Conservation (phyloP, 495 filamentous ascomycete genomes). For the Hypoxylon perforatum region DNA sequence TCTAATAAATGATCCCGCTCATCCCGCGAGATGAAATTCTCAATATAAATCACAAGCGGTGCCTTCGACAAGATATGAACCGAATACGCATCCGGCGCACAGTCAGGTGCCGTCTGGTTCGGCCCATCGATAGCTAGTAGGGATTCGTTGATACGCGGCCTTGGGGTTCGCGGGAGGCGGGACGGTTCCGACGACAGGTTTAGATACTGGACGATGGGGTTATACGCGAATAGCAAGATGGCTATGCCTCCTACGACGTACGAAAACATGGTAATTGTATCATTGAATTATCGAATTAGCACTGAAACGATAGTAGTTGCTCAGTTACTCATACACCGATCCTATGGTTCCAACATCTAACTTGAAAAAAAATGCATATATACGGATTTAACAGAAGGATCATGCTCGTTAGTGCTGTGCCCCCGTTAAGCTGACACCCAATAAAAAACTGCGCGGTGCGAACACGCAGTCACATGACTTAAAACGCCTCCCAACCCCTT, state of each 20-base stretch:
- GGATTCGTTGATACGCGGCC: conserved; percentile 54
- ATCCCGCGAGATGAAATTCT: conserved; percentile 51
- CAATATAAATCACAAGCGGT: conserved; percentile 59
- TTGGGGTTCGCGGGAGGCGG: conserved; percentile 49
- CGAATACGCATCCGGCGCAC: conserved; percentile 47
- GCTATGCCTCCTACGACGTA: conserved; percentile 44
- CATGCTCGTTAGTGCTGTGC: conserved; percentile 1
- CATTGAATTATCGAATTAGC: conserved; percentile 1
- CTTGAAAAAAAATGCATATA: too few species aligned
- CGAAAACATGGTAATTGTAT: conserved; percentile 44
- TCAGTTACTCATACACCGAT: too few species aligned
- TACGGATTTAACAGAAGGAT: neutral
- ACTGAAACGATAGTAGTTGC: too few species aligned
- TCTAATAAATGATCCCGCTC: conserved; percentile 56
- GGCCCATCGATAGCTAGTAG: conserved; percentile 53
- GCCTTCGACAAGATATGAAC: conserved; percentile 56
- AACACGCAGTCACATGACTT: conserved; percentile 34
- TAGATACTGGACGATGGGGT: conserved; percentile 40
- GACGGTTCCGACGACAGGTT: conserved; percentile 32
- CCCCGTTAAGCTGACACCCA: conserved; percentile 10
- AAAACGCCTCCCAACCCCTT: neutral
- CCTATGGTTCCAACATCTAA: too few species aligned
- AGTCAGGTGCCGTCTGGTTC: conserved; percentile 44
- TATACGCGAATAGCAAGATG: conserved; percentile 37
- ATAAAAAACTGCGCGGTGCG: conserved; percentile 2